Conservation (phyloP, 1,284 basidiomycete species). For the Violaceomyces palustris region DNA sequence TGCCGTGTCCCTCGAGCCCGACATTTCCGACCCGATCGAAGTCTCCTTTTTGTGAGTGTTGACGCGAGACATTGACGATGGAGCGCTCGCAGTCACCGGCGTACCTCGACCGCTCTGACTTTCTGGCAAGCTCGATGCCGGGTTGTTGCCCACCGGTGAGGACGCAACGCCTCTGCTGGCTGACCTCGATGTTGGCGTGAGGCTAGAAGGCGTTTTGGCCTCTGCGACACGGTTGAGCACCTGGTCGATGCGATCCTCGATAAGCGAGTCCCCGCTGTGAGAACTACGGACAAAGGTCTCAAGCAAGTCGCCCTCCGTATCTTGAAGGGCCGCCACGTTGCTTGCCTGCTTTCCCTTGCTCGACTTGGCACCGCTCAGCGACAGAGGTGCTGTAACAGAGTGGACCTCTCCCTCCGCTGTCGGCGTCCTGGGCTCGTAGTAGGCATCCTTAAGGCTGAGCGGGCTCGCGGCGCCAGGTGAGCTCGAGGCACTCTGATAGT, state of each 20-base stretch:
- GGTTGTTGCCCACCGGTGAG: no score
- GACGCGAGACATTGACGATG: no score
- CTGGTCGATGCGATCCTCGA: slow-evolving; percentile 39
- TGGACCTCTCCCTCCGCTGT: not conserved
- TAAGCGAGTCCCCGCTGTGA: slow-evolving; percentile 1
- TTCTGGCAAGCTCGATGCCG: not conserved
- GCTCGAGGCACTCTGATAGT: slow-evolving; percentile 26
- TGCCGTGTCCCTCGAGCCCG: slow-evolving; percentile 18
- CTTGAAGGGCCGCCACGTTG: not conserved
- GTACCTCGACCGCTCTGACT: not conserved
- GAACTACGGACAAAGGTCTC: slow-evolving; percentile 17
- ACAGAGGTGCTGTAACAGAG: not conserved
- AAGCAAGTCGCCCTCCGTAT: slow-evolving; percentile 18
- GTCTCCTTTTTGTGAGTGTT: slow-evolving; percentile 24
- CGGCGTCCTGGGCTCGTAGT: slow-evolving; percentile 11
- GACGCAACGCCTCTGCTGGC: slow-evolving; percentile 1
- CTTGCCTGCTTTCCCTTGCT: slow-evolving; percentile 1
- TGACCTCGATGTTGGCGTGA: not conserved
- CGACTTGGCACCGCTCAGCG: no score
- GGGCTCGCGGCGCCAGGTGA: slow-evolving; percentile 16
- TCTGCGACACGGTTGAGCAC: slow-evolving; percentile 25
- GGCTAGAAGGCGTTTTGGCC: not conserved
- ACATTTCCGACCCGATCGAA: slow-evolving; percentile 22
- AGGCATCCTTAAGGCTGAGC: slow-evolving; percentile 26
- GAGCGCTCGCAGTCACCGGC: not conserved